These are phyloP conservation scores for Cystobasidiaceae sp. DNA, from an alignment of 1,284 basidiomycete species.

Conservation along the genomic window DNA sequence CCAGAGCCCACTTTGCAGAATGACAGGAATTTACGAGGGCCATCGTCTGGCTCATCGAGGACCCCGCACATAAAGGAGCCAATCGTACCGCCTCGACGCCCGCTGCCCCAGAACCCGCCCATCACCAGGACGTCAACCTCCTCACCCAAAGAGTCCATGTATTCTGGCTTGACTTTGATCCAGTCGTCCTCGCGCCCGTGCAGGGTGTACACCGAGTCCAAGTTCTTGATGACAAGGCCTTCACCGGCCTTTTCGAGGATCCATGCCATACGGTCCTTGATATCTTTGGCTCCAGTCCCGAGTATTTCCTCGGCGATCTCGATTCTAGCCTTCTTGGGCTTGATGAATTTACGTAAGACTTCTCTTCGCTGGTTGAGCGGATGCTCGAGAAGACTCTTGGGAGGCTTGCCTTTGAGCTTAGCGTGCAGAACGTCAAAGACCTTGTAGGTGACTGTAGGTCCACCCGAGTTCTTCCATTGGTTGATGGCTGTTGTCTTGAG, in stretches of 20 bases:
- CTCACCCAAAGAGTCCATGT: constrained; percentile 57
- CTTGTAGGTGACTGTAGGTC: constrained; percentile 61
- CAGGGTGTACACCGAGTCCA: constrained; percentile 67
- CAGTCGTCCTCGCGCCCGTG: constrained; percentile 82
- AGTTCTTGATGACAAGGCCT: constrained; percentile 84
- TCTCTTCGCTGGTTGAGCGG: constrained; percentile 49
- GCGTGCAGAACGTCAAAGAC: constrained; percentile 86
- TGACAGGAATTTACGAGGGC: constrained; percentile 59
- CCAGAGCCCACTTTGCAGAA: constrained; percentile 85
- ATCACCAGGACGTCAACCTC: constrained; percentile 83
- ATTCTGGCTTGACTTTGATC: constrained; percentile 94
- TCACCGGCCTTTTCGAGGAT: constrained; percentile 77
- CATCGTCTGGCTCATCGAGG: constrained; percentile 48
- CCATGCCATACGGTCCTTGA: constrained; percentile 68
- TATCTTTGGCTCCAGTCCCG: constrained; percentile 71
- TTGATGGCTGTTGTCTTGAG: constrained; percentile 82
- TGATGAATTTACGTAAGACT: constrained; percentile 49
- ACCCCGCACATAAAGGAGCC: constrained; percentile 50
- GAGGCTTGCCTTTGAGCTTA: constrained; percentile 52
- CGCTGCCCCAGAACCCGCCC: constrained; percentile 50
- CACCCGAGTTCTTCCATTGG: constrained; percentile 26
- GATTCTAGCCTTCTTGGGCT: constrained; percentile 64
- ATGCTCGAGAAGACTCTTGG: constrained; percentile 47
- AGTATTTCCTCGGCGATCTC: constrained; percentile 68
- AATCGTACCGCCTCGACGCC: constrained; percentile 49